Conservation (phyloP, 768 basidiomycete species). For the Termitomyces sp. region DNA sequence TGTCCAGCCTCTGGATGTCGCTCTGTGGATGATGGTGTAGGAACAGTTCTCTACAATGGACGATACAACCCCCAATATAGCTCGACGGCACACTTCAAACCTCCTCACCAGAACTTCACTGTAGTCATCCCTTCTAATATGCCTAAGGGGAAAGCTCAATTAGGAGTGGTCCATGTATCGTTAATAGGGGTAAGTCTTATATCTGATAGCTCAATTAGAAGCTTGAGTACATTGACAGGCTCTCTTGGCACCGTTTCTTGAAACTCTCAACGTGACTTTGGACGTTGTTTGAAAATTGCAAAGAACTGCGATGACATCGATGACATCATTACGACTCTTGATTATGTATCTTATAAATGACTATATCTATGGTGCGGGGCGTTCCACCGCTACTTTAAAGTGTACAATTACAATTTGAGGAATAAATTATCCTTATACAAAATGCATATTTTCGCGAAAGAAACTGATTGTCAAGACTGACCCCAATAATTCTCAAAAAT, state of each 20-base stretch:
- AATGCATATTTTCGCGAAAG: too few relatives aligned
- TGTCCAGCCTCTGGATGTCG: slow-evolving; percentile 23
- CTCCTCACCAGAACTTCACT: slow-evolving; percentile 42
- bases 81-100: slow-evolving; percentile 8
- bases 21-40: slow-evolving; percentile 25
- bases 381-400: too few relatives aligned
- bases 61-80: slow-evolving; percentile 32
- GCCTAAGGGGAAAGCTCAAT: slow-evolving; percentile 26
- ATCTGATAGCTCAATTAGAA: background rate
- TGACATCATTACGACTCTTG: slow-evolving; percentile 18
- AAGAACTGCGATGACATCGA: background rate
- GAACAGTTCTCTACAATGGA: slow-evolving; percentile 43
- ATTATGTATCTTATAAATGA: background rate
- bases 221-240: slow-evolving; percentile 22
- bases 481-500: too few relatives aligned
- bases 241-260: slow-evolving; percentile 21
- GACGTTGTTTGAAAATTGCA: slow-evolving; percentile 17
- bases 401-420: too few relatives aligned
- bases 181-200: slow-evolving; percentile 34
- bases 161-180: slow-evolving; percentile 32
- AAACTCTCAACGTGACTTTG: slow-evolving; percentile 28
- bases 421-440: too few relatives aligned
- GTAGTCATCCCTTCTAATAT: slow-evolving; percentile 30
- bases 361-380: too few relatives aligned
- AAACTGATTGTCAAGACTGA: too few relatives aligned